phyloP scores from a whole-genome alignment of 352 stramenopile genomes.

The Elongisporangium undulatum region DNA sequence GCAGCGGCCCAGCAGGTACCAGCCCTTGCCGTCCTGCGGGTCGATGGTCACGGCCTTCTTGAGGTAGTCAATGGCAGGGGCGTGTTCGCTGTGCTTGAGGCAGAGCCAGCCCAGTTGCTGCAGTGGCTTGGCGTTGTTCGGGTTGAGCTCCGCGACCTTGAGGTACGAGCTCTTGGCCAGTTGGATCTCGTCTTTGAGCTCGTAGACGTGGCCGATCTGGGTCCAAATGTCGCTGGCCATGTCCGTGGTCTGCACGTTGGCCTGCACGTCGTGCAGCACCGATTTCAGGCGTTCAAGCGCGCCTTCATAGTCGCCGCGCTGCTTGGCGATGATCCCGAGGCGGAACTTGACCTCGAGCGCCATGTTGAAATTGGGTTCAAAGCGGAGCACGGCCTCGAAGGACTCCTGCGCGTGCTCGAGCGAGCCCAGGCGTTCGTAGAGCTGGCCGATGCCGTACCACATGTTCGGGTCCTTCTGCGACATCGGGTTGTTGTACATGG shows the following conservation, averaged over 20 bases:
- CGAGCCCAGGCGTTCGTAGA: constrained; percentile 81
- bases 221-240: constrained; percentile 87
- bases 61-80: constrained; percentile 78
- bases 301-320: constrained; percentile 74
- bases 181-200: constrained; percentile 84
- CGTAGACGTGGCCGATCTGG: constrained; percentile 85
- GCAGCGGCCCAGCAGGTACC: constrained; percentile 87
- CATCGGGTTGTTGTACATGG: constrained; percentile 89
- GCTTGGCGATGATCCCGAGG: constrained; percentile 82
- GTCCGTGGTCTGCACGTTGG: constrained; percentile 76
- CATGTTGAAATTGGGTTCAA: constrained; percentile 88
- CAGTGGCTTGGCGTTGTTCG: constrained; percentile 78
- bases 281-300: constrained; percentile 81
- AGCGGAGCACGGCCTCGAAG: constrained; percentile 80
- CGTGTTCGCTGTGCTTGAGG: constrained; percentile 80
- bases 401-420: constrained; percentile 83
- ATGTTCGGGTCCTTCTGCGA: constrained; percentile 85
- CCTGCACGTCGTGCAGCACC: constrained; percentile 74
- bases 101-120: constrained; percentile 85
- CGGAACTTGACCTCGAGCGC: constrained; percentile 85
- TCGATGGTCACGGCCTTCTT: constrained; percentile 82
- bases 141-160: constrained; percentile 81
- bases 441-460: constrained; percentile 86
- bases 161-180: constrained; percentile 83
- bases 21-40: constrained; percentile 82